Base-by-base conservation (phyloP, 371 early-diverging fungal genomes). In the Lichtheimia hyalospora region DNA sequence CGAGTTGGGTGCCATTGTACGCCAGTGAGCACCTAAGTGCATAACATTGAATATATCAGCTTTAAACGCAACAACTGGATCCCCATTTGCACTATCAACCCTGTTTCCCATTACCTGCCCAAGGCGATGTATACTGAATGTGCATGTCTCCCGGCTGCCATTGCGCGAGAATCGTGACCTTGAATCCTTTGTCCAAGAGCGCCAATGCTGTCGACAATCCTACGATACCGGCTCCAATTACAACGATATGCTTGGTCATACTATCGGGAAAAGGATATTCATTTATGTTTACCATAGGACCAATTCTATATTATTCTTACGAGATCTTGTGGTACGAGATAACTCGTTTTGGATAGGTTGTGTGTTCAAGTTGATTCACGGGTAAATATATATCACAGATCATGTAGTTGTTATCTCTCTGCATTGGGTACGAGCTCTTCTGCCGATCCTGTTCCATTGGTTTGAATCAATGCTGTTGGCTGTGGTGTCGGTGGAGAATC, bases 191-290 rank as follows among this genome's bases (percentile, higher is more conserved):
- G 66, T 75, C 65, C 55, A 80, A 79, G 23, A 89, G 60, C 1
- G 72, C 24, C 15, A 84, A 53, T 0, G 88, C 91, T 0, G 84
- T 83, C 3, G 90, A 88, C 27, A 93, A 65, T 2, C 94, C 92
- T 24, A 74, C 73, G 0, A 92, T 90, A 49, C 94, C 94, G 5
- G 89, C 89, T 14, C 92, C 92, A 21, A 92, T 60, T 21, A 92
- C 83, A 34, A 77, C 69, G 20, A 80, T 78, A 24, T 41, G 42
- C 42, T 55, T 55, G 6, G 56, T 16, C 56, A 55, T 55, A n/a
- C n/a, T n/a, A 42, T 7, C 16, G 40, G 18, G 16, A 46, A 46
- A 21, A 46, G 21, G 16, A 34, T 34, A 10, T 8, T 34, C 34
- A 28, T 34, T 34, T 2, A 8, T 34, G 34, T 34, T 34, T 10